These are phyloP conservation scores for Penicillium psychrofluorescens DNA, from an alignment of 495 filamentous ascomycete species.

Conservation along the genomic window DNA sequence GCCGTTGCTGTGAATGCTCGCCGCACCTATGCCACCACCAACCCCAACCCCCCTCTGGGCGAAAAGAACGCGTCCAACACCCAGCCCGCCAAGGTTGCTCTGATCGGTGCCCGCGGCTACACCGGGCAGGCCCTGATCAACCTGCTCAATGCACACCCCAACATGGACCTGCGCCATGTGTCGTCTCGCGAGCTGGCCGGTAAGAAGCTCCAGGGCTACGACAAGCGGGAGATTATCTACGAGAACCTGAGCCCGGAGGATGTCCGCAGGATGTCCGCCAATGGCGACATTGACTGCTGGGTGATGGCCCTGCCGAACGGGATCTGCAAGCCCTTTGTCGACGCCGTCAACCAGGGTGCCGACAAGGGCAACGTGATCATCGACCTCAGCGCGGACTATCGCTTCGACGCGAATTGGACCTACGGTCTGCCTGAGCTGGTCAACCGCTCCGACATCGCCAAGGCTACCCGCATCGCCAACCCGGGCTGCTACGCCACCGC, in stretches of 20 bases:
- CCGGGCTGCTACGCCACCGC: conserved; percentile 96
- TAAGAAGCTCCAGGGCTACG: conserved; percentile 84
- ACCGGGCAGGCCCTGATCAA: conserved; percentile 90
- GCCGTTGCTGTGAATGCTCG: conserved; percentile 18
- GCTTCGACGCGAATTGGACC: conserved; percentile 85
- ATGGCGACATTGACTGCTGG: conserved; percentile 94
- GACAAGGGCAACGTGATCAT: conserved; percentile 74
- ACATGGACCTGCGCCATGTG: conserved; percentile 89
- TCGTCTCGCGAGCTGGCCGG: conserved; percentile 91
- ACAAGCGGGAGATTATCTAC: conserved; percentile 88
- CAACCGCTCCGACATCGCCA: conserved; percentile 65
- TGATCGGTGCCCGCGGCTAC: conserved; percentile 94
- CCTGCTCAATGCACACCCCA: conserved; percentile 84
- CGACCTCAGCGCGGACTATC: conserved; percentile 91
- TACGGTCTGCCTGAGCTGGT: conserved; percentile 93
- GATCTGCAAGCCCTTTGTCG: conserved; percentile 92
- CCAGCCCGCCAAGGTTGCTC: conserved; percentile 72
- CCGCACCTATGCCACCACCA: conserved; percentile 63
- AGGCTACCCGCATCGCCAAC: conserved; percentile 84
- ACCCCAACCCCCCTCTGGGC: conserved; percentile 96
- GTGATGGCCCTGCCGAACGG: conserved; percentile 98
- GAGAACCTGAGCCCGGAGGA: conserved; percentile 88
- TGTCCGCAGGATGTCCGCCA: conserved; percentile 81
- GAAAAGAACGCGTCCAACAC: conserved; percentile 82
- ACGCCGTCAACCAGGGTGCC: conserved; percentile 73